Base-by-base conservation (phyloP, 805 yeast species). In the Yamadazyma paraphyllophila region DNA sequence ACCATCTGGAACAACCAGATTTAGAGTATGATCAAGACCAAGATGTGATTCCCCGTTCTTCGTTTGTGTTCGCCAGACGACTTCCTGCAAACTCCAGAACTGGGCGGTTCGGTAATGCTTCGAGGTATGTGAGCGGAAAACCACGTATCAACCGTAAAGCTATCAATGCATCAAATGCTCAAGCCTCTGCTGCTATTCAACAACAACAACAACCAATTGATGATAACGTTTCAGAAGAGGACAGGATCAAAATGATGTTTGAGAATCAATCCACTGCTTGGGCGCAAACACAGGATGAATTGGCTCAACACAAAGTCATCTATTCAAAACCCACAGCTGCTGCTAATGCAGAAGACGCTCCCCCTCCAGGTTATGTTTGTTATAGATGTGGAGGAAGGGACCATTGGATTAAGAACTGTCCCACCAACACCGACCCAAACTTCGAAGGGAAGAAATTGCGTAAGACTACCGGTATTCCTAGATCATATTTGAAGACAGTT, bases 381-480 rank as follows among this genome's bases (percentile, higher is more conserved):
- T 92, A 94, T 63, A 76, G 97, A 60, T 94, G 99, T 71, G 98
- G 98, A 41, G 88, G 87, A 25, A 88, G 89, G 64, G 79, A 78
- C 49, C 99, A 94, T 64, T 92, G 96, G 90, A 92, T 94, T 48
- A 87, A 86, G 60, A 88, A 90, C 57, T 94, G 99, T 71, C 99
- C 99, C 0, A 88, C 96, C 2, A 85, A 88, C 58, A 82, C 80
- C 36, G 98, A 92, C 65, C 97, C 97, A 2, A 87, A 82, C 56
- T 90, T 90, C 77, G 98, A 92, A 60, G 96, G 96, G 14, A 88
- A 88, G 59, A 77, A 95, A 49, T 85, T 94, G 40, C 85, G 88
- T 56, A 78, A 96, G 56, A 91, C 97, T 0, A 94, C 98, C 0
- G 99, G 99, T 83, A 94, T 94, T 59, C 99, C 99, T 2, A 86